A percentile compares a stretch with the other conserved stretches of the same genome.
Conservation (phyloP, 2,329 filamentous ascomycete species). For the Trichoderma sp. region DNA sequence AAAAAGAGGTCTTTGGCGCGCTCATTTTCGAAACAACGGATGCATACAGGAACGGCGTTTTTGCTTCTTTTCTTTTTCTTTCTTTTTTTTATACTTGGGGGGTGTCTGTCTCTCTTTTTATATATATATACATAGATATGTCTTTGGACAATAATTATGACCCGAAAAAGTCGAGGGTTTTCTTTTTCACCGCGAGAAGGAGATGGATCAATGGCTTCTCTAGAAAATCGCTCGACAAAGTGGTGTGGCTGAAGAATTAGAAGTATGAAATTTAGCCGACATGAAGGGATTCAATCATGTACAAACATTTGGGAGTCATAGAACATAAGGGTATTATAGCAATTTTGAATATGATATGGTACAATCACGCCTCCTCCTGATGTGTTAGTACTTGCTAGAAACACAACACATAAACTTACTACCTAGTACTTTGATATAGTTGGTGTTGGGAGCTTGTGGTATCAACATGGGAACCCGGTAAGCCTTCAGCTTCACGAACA, state of each 20-base stretch:
- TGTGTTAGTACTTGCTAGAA: neutral
- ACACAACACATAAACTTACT: neutral
- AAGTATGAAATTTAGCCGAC: neutral
- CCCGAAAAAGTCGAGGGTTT: neutral
- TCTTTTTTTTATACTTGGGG: neutral
- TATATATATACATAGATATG: neutral
- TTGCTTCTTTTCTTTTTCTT: neutral
- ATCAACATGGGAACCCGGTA: no score
- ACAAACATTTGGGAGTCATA: conserved; percentile 4
- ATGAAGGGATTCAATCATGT: neutral
- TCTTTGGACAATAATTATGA: neutral
- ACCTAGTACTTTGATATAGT: no score
- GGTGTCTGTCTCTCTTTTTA: neutral
- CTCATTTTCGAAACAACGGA: neutral
- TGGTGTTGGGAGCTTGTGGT: no score
- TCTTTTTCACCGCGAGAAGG: neutral
- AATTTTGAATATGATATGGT: neutral
- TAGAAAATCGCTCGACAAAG: neutral
- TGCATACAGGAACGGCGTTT: conserved; percentile 17
- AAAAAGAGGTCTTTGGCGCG: neutral
- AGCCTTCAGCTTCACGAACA: no score
- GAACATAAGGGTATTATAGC: neutral
- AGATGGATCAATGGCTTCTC: neutral
- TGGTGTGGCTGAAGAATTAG: neutral
- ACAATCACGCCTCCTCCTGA: neutral